Evolutionary conservation across 257 asterid genomes (phyloP).

Genomic region (Orobanche coerulescens): DNA sequence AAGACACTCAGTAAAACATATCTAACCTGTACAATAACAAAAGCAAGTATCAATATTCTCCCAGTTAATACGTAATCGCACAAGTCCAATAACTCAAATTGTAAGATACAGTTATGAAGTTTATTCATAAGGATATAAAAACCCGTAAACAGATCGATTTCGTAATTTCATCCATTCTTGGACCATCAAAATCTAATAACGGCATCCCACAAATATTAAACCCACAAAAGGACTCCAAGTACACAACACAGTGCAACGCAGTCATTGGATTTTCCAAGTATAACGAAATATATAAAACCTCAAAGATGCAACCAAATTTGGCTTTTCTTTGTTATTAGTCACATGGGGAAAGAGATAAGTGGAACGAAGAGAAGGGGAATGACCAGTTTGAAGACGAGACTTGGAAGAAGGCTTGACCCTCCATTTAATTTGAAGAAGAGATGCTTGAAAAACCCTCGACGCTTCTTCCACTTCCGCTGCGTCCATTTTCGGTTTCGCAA

Average conservation of each 20-base stretch:
- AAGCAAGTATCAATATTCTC: too few species aligned
- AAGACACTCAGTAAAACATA: neutral
- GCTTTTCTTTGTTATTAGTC: neutral
- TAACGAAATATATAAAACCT: neutral
- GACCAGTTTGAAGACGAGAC: conserved; percentile 74
- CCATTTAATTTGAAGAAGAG: conserved; percentile 68
- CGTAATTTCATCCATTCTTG: neutral
- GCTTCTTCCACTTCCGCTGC: conserved; percentile 30
- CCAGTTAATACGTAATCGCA: conserved; percentile 12
- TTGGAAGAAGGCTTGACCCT: conserved; percentile 60
- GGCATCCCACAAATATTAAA: neutral
- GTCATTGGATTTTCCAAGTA: neutral
- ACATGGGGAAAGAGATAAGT: neutral
- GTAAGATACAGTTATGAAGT: neutral
- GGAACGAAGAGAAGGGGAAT: neutral
- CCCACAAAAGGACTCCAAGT: neutral
- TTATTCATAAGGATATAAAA: neutral
- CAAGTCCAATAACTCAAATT: neutral
- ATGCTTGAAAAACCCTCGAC: conserved; percentile 40
- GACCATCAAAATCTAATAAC: neutral
- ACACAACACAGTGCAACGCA: conserved; percentile 6
- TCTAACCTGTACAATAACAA: neutral
- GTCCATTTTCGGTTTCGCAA: conserved; percentile 23
- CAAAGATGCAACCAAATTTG: neutral
- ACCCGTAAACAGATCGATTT: neutral